These are phyloP conservation scores for Rasamsonia emersonii DNA, from an alignment of 2,329 filamentous ascomycete genomes.

Conservation along the genomic window DNA sequence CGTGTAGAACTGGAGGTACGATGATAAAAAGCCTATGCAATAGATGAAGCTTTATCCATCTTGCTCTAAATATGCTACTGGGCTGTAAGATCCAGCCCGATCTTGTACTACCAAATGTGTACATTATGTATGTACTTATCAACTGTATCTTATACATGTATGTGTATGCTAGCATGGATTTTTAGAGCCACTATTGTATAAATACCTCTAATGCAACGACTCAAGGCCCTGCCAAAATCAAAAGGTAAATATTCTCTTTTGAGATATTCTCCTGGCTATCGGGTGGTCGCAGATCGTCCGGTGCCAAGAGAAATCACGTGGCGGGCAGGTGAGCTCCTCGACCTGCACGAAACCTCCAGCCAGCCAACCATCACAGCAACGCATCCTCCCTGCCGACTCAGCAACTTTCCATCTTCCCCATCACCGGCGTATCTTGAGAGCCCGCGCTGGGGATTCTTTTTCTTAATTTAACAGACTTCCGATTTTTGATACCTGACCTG, in stretches of 20 bases:
- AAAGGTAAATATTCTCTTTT: no score
- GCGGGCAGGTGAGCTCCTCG: constrained; percentile 12
- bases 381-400: neutral
- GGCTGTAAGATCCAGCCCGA: no score
- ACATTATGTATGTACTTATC: no score
- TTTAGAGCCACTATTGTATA: no score
- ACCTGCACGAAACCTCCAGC: constrained; percentile 13
- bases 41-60: no score
- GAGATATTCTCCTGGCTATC: no score
- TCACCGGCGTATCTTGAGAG: constrained; percentile 22
- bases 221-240: no score
- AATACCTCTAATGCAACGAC: no score
- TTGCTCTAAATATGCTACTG: no score
- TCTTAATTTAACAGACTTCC: constrained; percentile 4
- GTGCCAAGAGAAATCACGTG: constrained; percentile 22
- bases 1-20: constrained; percentile 15
- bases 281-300: neutral
- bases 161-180: no score
- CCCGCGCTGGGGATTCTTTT: constrained; percentile 41
- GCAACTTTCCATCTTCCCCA: neutral
- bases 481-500: constrained; percentile 10
- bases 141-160: no score
- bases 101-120: no score
- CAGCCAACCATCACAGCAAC: constrained; percentile 9
- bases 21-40: neutral